Base-by-base conservation (phyloP, 176 grass and related monocot species). In the Elymus sibiricus region DNA sequence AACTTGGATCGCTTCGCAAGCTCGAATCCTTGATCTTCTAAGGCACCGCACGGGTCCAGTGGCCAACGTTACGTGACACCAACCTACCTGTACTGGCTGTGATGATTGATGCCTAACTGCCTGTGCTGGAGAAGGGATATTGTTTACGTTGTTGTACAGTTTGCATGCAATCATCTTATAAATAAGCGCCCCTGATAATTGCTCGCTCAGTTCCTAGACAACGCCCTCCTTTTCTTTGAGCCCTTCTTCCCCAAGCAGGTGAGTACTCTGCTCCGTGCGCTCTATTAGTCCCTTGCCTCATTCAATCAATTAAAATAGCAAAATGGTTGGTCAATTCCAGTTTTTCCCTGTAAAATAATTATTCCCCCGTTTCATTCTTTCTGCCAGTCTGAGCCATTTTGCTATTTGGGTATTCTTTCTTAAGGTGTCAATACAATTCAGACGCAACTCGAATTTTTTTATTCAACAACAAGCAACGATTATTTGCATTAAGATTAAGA, bases 1-100 rank as follows among this genome's bases (percentile, higher is more conserved):
- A 29, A 61, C 26, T 47, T 47, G 1, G 19, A 63, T 68, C n/a
- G 31, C 16, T 39, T 70, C 10, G 46, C 64, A 28, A 24, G 34
- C 19, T 29, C 22, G 64, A 83, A 83, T 90, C 74, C 6, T 86
- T 90, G 25, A 79, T 90, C 89, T 87, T 90, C 66, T 0, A 87
- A 90, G 80, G 74, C 84, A 87, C 84, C 34, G 10, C 74, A 87
- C 39, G 1, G 12, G 11, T 40, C 38, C 56, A 64, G 3, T 64
- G 65, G 44, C 7, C 74, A 74, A 16, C 22, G 74, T 66, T 83
- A 83, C 42, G 65, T 73, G 74, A 37, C 15, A 66, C 79, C 73
- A 71, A 86, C 78, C 55, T 69, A 29, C 72, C 47, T 61, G 38
- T 32, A 76, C 37, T 6, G 49, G 5, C 49, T 13, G 9, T 75